Evolutionary conservation across 495 filamentous ascomycete genomes (phyloP).

Genomic region (Neurospora sublineolata): DNA sequence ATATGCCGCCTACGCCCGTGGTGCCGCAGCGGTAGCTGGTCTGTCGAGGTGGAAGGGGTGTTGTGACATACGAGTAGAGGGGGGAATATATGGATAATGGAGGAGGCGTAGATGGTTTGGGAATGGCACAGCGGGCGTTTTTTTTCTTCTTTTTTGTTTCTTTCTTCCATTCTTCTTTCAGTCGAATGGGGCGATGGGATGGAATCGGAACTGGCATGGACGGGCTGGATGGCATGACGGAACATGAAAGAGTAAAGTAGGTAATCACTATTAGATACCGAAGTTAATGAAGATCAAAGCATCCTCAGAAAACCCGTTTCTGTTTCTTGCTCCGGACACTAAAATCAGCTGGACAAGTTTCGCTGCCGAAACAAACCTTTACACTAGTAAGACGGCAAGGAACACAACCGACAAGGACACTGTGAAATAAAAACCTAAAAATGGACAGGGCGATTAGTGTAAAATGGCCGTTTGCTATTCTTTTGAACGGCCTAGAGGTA

Average conservation of each 20-base stretch:
- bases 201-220: not conserved
- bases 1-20: conserved; percentile 57
- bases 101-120: not conserved
- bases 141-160: not conserved
- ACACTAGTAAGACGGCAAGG: not conserved
- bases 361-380: not conserved
- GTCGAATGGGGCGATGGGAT: not conserved
- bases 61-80: not conserved
- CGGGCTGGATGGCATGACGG: not conserved
- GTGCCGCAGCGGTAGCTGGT: conserved; percentile 30
- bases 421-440: no score
- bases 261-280: not conserved
- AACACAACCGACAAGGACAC: not conserved
- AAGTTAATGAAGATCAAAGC: not conserved
- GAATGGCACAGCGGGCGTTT: not conserved
- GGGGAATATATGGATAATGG: not conserved
- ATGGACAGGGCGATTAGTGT: not conserved
- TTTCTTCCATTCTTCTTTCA: not conserved
- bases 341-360: not conserved
- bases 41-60: not conserved
- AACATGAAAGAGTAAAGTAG: not conserved
- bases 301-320: no score
- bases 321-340: not conserved
- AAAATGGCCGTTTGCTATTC: not conserved
- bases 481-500: not conserved